Conservation (phyloP, 257 asterid genomes). For the Petunia secreta region DNA sequence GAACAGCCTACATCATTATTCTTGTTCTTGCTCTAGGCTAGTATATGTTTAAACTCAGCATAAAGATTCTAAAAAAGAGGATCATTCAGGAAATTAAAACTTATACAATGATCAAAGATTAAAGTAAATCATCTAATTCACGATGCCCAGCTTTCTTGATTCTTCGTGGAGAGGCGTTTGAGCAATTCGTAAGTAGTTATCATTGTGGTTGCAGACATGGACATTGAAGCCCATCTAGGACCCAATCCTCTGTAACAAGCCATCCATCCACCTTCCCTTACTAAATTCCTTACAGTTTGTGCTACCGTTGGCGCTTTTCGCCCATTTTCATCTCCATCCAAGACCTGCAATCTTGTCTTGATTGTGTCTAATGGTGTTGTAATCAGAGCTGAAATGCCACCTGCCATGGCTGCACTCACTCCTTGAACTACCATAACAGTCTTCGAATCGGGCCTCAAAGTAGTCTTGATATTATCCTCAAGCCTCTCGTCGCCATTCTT, state of each 20-base stretch:
- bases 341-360: constrained; percentile 76
- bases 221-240: constrained; percentile 87
- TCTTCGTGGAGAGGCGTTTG: constrained; percentile 73
- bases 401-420: constrained; percentile 74
- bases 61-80: neutral
- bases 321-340: constrained; percentile 67
- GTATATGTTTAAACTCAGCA: constrained; percentile 4
- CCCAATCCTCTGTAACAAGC: constrained; percentile 88
- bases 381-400: constrained; percentile 67
- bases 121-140: neutral
- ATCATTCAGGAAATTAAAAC: neutral
- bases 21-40: constrained; percentile 1
- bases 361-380: constrained; percentile 86
- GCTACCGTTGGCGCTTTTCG: constrained; percentile 64
- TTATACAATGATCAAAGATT: neutral
- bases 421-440: constrained; percentile 73
- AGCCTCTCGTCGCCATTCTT: constrained; percentile 40
- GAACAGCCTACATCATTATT: constrained; percentile 17
- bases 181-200: constrained; percentile 84
- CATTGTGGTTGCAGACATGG: constrained; percentile 83
- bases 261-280: constrained; percentile 76
- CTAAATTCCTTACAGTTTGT: constrained; percentile 65
- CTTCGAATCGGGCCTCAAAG: constrained; percentile 51
- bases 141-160: constrained; percentile 40
- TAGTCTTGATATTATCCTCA: constrained; percentile 32